Evolutionary conservation across 306 rosid species (phyloP).

Genomic region (Malus sylvestris): DNA sequence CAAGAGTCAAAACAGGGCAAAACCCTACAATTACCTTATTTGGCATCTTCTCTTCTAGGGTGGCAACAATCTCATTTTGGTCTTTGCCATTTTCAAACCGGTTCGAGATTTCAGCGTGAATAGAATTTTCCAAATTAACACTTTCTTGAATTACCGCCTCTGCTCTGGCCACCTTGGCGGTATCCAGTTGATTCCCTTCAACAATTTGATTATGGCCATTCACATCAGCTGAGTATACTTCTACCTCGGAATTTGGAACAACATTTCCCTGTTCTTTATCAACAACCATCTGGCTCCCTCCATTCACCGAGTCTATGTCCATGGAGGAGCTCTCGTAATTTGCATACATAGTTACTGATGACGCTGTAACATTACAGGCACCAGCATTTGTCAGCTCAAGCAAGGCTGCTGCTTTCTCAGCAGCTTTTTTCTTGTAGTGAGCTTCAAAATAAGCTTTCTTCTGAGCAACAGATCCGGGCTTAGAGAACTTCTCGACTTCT

Average conservation of each 20-base stretch:
- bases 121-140: conserved; percentile 11
- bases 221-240: conserved; percentile 13
- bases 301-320: not conserved
- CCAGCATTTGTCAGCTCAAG: conserved; percentile 33
- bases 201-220: conserved; percentile 12
- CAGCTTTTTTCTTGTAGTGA: conserved; percentile 78
- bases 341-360: conserved; percentile 18
- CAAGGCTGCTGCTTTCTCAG: conserved; percentile 52
- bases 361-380: conserved; percentile 9
- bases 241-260: conserved; percentile 15
- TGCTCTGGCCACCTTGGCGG: conserved; percentile 22
- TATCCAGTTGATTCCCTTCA: conserved; percentile 26
- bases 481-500: conserved; percentile 72
- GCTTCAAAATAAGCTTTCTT: conserved; percentile 92
- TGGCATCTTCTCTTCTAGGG: conserved; percentile 20
- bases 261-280: conserved; percentile 21
- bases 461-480: conserved; percentile 88
- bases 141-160: conserved; percentile 21
- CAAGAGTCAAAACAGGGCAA: not conserved
- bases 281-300: conserved; percentile 9
- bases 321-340: conserved; percentile 3
- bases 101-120: conserved; percentile 15
- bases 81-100: conserved; percentile 32
- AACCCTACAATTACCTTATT: conserved; percentile 31
- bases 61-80: conserved; percentile 8